Base-by-base conservation (phyloP, 371 early-diverging fungal genomes). In the Blakeslea trispora region DNA sequence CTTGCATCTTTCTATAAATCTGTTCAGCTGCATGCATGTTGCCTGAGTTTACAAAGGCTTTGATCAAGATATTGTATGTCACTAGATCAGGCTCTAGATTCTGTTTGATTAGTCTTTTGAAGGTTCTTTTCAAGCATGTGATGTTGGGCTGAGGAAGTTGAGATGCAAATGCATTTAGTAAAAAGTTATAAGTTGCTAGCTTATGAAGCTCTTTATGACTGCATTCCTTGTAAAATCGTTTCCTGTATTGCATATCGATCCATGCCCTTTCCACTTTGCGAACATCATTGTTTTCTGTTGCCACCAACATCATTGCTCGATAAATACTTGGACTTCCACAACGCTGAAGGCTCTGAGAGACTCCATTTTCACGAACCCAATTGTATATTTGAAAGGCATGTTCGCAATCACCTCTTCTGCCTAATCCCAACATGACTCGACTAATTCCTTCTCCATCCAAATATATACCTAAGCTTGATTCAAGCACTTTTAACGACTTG, bases 51-150 rank as follows among this genome's bases (percentile, higher is more conserved):
- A 88, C 81, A 68, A 90, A 89, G 0, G 91, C 89, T 61, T 85
- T 84, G 39, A 95, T 72, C 32, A 96, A 52, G 0, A 87, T 88
- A 62, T 91, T 91, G 78, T 88, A 94, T 0, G 94, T 93, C 45
- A 80, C 68, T 10, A 74, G 60, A 58, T 90, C 85, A 1, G 94
- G 93, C 28, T 64, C 61, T 53, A 91, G 82, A 11, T 92, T 91
- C 23, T 57, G 56, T 0, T 54, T 40, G 1, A 78, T 40, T 32
- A 78, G 41, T 1, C 55, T 45, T 45, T 59, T 57, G 45, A 60
- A 78, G 3, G 57, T 32, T n/a, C 48, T 40, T 37, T 68, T 68
- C 1, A 64, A 39, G 1, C 61, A 53, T 9, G 61, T 55, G 21
- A 74, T 50, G 40, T 74, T 61, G 7, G 74, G 75, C 14, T 23